A percentile compares a stretch with the other conserved stretches of the same genome.
Evolutionary conservation across 129 eudicot species (phyloP).

Genomic region (Centella asiatica): DNA sequence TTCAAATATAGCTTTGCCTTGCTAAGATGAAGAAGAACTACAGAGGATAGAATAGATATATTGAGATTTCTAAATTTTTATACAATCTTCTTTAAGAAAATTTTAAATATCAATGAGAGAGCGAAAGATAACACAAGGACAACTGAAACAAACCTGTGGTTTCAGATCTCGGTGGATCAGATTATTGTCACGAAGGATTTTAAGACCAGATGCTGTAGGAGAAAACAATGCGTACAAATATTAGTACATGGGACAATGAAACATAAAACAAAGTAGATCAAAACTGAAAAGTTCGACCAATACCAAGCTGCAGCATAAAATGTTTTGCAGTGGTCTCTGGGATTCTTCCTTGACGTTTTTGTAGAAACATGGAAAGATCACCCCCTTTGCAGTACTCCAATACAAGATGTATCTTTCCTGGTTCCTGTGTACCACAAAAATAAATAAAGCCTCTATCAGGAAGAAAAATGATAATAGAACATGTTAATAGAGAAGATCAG

Average conservation of each 20-base stretch:
- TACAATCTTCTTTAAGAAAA: no score
- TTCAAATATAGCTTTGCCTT: no score
- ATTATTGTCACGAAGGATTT: constrained; percentile 92
- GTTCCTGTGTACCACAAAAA: constrained; percentile 46
- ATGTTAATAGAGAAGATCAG: neutral
- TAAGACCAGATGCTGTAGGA: constrained; percentile 75
- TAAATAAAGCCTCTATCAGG: no score
- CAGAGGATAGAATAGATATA: no score
- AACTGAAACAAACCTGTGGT: constrained; percentile 66
- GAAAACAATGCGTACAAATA: constrained; percentile 9
- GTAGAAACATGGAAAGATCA: constrained; percentile 74
- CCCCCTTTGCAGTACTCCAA: constrained; percentile 95
- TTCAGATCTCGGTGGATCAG: constrained; percentile 92
- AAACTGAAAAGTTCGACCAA: constrained; percentile 5
- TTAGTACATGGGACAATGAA: constrained; percentile 3
- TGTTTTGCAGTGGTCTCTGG: constrained; percentile 77
- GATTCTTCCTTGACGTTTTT: constrained; percentile 73
- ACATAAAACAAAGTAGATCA: neutral
- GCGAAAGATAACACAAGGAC: neutral
- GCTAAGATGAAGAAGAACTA: no score
- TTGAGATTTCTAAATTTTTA: no score
- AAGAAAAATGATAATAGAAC: neutral
- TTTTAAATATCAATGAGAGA: neutral
- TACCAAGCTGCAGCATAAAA: constrained; percentile 94
- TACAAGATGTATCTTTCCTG: constrained; percentile 87